Evolutionary conservation across 2,329 filamentous ascomycete species (phyloP).

Genomic region (Microascus cirrosus): DNA sequence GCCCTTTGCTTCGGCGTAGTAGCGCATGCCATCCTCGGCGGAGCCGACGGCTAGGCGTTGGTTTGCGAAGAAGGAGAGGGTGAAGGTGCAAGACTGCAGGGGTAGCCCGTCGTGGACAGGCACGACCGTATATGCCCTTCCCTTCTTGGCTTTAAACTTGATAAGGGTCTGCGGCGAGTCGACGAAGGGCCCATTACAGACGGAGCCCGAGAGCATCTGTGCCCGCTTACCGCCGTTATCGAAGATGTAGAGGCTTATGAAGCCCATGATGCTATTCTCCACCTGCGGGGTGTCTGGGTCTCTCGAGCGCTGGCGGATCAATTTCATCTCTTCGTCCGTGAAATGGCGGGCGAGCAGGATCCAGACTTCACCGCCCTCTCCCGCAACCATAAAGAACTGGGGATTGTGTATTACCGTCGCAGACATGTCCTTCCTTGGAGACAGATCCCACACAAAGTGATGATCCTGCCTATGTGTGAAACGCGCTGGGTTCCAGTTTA

Average conservation of each 20-base stretch:
- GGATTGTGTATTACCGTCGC: constrained; percentile 54
- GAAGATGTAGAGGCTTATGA: constrained; percentile 81
- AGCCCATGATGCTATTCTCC: constrained; percentile 47
- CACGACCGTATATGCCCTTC: constrained; percentile 46
- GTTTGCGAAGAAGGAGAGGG: constrained; percentile 70
- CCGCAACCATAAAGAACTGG: constrained; percentile 59
- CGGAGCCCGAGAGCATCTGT: constrained; percentile 58
- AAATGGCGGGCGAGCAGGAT: constrained; percentile 82
- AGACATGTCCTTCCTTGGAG: constrained; percentile 32
- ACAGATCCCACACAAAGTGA: constrained; percentile 74
- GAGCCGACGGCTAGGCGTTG: constrained; percentile 47
- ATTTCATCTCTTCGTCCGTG: constrained; percentile 51
- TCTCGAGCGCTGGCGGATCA: constrained; percentile 27
- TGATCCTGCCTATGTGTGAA: constrained; percentile 77
- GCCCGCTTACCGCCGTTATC: constrained; percentile 59
- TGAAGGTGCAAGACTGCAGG: constrained; percentile 67
- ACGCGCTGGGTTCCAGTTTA: constrained; percentile 90
- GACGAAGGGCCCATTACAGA: constrained; percentile 74
- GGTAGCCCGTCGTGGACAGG: constrained; percentile 72
- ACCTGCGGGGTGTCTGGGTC: background rate
- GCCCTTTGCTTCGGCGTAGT: constrained; percentile 47
- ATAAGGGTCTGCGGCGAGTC: constrained; percentile 89
- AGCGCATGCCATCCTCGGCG: constrained; percentile 47
- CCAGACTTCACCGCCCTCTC: constrained; percentile 58
- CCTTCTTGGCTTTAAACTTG: constrained; percentile 38